phyloP scores from a whole-genome alignment of 202 grass and related monocot species.

The Setaria italica region DNA sequence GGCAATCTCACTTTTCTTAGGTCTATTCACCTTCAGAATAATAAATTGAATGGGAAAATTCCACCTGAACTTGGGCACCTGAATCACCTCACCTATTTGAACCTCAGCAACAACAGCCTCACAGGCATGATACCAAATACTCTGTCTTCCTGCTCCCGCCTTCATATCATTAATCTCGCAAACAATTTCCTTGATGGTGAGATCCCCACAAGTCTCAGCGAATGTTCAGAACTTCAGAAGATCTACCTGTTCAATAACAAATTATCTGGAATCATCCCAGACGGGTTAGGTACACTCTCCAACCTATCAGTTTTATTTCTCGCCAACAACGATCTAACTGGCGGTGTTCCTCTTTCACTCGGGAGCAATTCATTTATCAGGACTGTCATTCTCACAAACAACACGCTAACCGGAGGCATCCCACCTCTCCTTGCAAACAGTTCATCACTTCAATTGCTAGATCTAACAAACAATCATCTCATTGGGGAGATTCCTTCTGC shows the following conservation, averaged over 20 bases:
- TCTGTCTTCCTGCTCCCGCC: slow-evolving; percentile 39
- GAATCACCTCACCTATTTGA: slow-evolving; percentile 20
- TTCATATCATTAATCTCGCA: slow-evolving; percentile 32
- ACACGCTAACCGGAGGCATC: slow-evolving; percentile 46
- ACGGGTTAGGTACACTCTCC: slow-evolving; percentile 26
- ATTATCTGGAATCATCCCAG: slow-evolving; percentile 37
- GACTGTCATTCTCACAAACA: slow-evolving; percentile 25
- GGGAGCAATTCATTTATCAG: slow-evolving; percentile 13
- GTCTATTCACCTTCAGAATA: slow-evolving; percentile 29
- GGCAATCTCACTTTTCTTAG: slow-evolving; percentile 46
- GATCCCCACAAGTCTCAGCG: slow-evolving; percentile 41
- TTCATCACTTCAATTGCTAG: background rate
- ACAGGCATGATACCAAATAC: slow-evolving; percentile 26
- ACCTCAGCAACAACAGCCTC: slow-evolving; percentile 37
- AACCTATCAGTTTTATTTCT: slow-evolving; percentile 7
- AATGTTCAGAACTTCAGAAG: slow-evolving; percentile 35
- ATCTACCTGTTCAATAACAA: slow-evolving; percentile 30
- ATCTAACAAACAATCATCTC: slow-evolving; percentile 45
- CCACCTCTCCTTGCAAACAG: slow-evolving; percentile 34
- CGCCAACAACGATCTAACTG: slow-evolving; percentile 11
- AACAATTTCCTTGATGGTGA: slow-evolving; percentile 38
- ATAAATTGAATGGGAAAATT: slow-evolving; percentile 1
- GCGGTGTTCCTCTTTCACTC: slow-evolving; percentile 18
- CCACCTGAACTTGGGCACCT: slow-evolving; percentile 30
- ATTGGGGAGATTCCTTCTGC: slow-evolving; percentile 37